phyloP scores from a whole-genome alignment of 2,329 filamentous ascomycete species.

The Pestalotiopsis fici region DNA sequence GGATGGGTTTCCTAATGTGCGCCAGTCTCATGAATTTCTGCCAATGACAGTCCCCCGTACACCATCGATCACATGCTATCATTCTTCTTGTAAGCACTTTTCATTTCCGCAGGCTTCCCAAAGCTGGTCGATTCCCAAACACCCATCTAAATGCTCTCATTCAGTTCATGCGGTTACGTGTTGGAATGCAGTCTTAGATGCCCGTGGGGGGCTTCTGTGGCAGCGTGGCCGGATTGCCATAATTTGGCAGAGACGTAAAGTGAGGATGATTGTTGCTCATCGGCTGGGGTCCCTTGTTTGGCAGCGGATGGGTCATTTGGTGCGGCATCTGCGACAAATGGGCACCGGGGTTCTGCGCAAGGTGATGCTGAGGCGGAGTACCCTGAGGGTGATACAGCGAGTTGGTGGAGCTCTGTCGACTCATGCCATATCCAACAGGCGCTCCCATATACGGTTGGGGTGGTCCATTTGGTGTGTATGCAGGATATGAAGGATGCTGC shows the following conservation, averaged over 20 bases:
- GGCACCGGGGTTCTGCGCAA: slow-evolving; percentile 38
- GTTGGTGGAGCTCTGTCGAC: slow-evolving; percentile 56
- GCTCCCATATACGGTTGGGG: slow-evolving; percentile 46
- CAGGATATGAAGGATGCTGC: slow-evolving; percentile 50
- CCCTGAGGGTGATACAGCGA: slow-evolving; percentile 50
- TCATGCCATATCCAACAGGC: slow-evolving; percentile 53
- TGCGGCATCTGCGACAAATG: slow-evolving; percentile 43
- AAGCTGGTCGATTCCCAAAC: not conserved
- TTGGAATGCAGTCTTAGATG: slow-evolving; percentile 35
- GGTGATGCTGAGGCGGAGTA: slow-evolving; percentile 33
- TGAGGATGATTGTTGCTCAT: slow-evolving; percentile 19
- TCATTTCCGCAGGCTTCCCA: slow-evolving; percentile 42
- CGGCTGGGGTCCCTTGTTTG: slow-evolving; percentile 38
- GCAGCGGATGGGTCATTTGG: slow-evolving; percentile 33
- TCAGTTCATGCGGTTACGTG: slow-evolving; percentile 11
- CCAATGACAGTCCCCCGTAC: not conserved
- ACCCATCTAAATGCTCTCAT: slow-evolving; percentile 20
- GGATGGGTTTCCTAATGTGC: not conserved
- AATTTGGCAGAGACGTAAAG: slow-evolving; percentile 56
- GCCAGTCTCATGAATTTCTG: not conserved
- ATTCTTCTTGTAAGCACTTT: slow-evolving; percentile 4
- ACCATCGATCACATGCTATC: not conserved
- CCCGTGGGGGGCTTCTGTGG: slow-evolving; percentile 59
- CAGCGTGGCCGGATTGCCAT: slow-evolving; percentile 61
- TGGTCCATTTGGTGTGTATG: slow-evolving; percentile 46